Base-by-base conservation (phyloP, 2,329 filamentous ascomycete species). In the Septoria linicola region DNA sequence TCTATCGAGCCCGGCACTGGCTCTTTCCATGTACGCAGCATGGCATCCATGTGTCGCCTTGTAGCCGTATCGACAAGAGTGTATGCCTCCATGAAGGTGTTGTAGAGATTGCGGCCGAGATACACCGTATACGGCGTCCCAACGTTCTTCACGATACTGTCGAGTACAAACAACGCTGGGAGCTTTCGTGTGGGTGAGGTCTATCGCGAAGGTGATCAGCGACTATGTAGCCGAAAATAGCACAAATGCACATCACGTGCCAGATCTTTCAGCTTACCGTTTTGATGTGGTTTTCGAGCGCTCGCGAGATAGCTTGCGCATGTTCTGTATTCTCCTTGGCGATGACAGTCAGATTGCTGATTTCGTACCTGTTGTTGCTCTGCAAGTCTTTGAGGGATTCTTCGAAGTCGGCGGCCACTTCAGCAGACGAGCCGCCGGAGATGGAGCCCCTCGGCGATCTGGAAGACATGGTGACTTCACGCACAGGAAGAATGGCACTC, bases 91-190 rank as follows among this genome's bases (percentile, higher is more conserved):
- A 97, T 96, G 68, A 96, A 99, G 3, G 89, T 97, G 62, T 85
- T 82, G 72, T 92, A 97, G 32, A 99, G 81, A 66, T 92, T 92
- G 34, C 89, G 85, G 45, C 91, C 89, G 59, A 99, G 87, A 70
- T 96, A 97, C 10, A 97, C 79, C 0, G 92, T 97, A 72, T 99
- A 99, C 6, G 93, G 93, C 1, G 92, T 96, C 55, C 93, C 93
- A 56, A 99, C 90, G 76, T 99, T 97, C 73, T 99, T 99, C 68
- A 95, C 91, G 55, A 99, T 92, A 13, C 92, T 97, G 73, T 99
- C 93, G 66, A 99, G 85, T 59, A 99, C 89, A 73, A 97, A 99
- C 21, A 99, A 80, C n/a, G 93, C 89, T 14, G 93, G 91, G 2
- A 99, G 77, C 68, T 97, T 99, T 70, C 90, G 91, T 55, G 83